Evolutionary conservation across 2,329 filamentous ascomycete species (phyloP).

Genomic region (Xylariaceae sp.): DNA sequence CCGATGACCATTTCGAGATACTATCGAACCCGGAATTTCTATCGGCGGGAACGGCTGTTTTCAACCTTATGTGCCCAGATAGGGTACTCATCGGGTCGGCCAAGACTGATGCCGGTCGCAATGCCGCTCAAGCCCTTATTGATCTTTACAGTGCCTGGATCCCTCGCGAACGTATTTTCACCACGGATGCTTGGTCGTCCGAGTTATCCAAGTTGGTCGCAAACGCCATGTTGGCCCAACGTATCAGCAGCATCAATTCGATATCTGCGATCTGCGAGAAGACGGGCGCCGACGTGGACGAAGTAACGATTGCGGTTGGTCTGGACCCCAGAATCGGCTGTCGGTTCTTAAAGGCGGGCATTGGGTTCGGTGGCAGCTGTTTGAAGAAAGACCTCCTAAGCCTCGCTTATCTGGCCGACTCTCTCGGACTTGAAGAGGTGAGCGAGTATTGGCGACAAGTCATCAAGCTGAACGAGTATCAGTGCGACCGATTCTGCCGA

Average conservation of each 20-base stretch:
- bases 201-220: conserved; percentile 75
- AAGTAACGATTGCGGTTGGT: conserved; percentile 63
- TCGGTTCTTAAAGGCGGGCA: conserved; percentile 67
- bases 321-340: conserved; percentile 66
- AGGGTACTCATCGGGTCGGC: conserved; percentile 70
- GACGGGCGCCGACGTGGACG: conserved; percentile 69
- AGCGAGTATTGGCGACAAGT: conserved; percentile 71
- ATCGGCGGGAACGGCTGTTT: conserved; percentile 69
- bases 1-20: conserved; percentile 64
- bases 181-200: conserved; percentile 70
- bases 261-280: conserved; percentile 75
- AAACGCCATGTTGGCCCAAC: conserved; percentile 75
- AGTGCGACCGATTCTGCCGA: conserved; percentile 62
- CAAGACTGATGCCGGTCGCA: conserved; percentile 52
- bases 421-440: conserved; percentile 63
- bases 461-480: conserved; percentile 71
- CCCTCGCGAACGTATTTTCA: conserved; percentile 59
- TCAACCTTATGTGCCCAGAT: conserved; percentile 65
- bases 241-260: conserved; percentile 76
- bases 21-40: conserved; percentile 80
- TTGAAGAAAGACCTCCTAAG: conserved; percentile 77
- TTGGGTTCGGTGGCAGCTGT: conserved; percentile 76
- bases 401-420: conserved; percentile 67
- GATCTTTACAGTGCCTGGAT: conserved; percentile 69
- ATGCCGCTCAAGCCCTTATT: conserved; percentile 59